A percentile compares a stretch with the other conserved stretches of the same genome.
Evolutionary conservation across 2,329 filamentous ascomycete species (phyloP).

Genomic region (Sporothrix variecibatus): DNA sequence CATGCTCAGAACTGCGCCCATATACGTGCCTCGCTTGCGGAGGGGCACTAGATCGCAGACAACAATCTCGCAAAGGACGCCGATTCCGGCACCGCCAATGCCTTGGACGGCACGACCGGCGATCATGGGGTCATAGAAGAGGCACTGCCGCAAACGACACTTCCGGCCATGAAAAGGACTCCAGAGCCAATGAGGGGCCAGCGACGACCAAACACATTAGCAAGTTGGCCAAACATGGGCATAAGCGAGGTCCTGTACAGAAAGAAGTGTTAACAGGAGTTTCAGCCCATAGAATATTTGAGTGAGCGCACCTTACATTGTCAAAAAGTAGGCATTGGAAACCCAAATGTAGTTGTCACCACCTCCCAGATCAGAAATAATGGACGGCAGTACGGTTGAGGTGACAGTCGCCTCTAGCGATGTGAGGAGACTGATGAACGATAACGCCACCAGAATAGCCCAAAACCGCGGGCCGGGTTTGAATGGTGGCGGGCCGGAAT

Average conservation of each 20-base stretch:
- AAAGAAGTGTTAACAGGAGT: neutral
- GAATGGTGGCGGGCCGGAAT: neutral
- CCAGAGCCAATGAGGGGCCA: neutral
- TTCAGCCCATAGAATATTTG: too few relatives aligned
- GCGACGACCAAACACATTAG: slow-evolving; percentile 18
- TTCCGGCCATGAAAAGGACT: neutral
- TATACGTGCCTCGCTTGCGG: slow-evolving; percentile 30
- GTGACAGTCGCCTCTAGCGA: neutral
- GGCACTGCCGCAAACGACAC: neutral
- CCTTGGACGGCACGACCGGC: slow-evolving; percentile 40
- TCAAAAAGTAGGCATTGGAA: slow-evolving; percentile 4
- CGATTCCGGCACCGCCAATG: slow-evolving; percentile 39
- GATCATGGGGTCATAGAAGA: slow-evolving; percentile 31
- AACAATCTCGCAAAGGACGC: slow-evolving; percentile 39
- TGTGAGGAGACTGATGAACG: neutral
- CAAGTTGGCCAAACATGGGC: slow-evolving; percentile 16
- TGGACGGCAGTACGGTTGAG: neutral
- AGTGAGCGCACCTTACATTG: neutral
- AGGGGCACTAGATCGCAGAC: slow-evolving; percentile 37
- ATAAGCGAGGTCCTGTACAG: neutral
- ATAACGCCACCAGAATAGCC: neutral
- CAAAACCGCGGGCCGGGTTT: neutral
- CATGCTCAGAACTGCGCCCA: slow-evolving; percentile 26
- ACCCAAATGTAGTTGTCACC: slow-evolving; percentile 7
- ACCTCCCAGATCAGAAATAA: neutral